Base-by-base conservation (phyloP, 2,329 filamentous ascomycete species). In the Triangularia verruculosa region DNA sequence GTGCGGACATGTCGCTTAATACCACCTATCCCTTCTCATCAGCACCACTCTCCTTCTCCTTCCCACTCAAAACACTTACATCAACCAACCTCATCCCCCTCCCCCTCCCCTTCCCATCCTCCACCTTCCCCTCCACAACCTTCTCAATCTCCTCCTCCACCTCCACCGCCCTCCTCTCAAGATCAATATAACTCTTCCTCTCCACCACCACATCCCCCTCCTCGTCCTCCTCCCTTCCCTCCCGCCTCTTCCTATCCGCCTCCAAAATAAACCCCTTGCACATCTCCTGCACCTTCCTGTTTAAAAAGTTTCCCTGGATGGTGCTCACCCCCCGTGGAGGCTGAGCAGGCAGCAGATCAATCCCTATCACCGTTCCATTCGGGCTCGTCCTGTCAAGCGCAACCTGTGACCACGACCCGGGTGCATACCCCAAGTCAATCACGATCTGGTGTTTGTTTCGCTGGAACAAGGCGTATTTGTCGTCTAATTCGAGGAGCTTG, bases 1-100 rank as follows among this genome's bases (percentile, higher is more conserved):
- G 93, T 84, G 84, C 94, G 86, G 89, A 99, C 95, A 99, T 99
- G 85, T 99, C 95, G 87, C 92, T 97, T 75, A 99, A 82, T 75
- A 99, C 92, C 74, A 99, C 86, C 84, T 87, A 67, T 27, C 34
- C 34, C 9, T 43, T 20, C 30, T 32, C 27, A 11, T 32, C 30
- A 32, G 39, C 39, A 47, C 6, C 17, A 47, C 13, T 32, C 12
- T 47, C 15, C 39, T 47, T 47, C 12, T 15, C 5, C 12, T 47
- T 47, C 39, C 12, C 27, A 28, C 11, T 17, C 62, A 15, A 25
- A 17, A 59, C 34, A 78, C 82, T 72, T 73, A 86, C 84, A 81
- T 98, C 92, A 68, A 97, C 93, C 73, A 86, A 86, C 72, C 84
- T 83, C 67, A 83, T 83, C 57, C 66, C 63, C 17, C 57, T 61